Evolutionary conservation across 495 filamentous ascomycete genomes (phyloP).

Genomic region (Hypoxylon perforatum): DNA sequence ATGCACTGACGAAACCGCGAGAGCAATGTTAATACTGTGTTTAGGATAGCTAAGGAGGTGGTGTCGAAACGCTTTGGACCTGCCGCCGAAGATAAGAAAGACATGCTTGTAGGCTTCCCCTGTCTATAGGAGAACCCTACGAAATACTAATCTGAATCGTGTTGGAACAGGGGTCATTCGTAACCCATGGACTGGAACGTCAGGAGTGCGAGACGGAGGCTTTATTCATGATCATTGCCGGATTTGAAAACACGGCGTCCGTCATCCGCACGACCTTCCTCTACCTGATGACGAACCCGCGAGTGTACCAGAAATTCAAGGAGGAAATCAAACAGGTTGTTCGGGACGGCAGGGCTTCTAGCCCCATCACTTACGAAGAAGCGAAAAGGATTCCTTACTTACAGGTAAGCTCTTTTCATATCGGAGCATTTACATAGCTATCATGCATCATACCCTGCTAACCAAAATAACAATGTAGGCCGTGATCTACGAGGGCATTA

Average conservation of each 20-base stretch:
- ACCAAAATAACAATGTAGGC: slow-evolving; percentile 17
- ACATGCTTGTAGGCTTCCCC: slow-evolving; percentile 57
- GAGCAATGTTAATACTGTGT: not conserved
- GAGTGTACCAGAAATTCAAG: slow-evolving; percentile 68
- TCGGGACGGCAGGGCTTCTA: slow-evolving; percentile 63
- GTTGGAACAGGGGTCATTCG: slow-evolving; percentile 50
- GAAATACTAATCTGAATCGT: not conserved
- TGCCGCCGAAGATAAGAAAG: slow-evolving; percentile 32
- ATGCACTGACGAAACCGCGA: not conserved
- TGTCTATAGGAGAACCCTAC: too few relatives aligned
- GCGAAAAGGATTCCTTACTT: slow-evolving; percentile 45
- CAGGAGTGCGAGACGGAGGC: slow-evolving; percentile 55
- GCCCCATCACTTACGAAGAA: slow-evolving; percentile 74
- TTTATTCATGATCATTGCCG: slow-evolving; percentile 52
- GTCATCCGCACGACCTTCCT: slow-evolving; percentile 65
- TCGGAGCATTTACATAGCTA: not conserved
- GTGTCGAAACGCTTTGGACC: slow-evolving; percentile 48
- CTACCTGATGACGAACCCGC: slow-evolving; percentile 58
- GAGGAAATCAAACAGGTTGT: slow-evolving; percentile 70
- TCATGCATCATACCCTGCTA: not conserved
- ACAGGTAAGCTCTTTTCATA: slow-evolving; percentile 25
- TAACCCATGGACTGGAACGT: slow-evolving; percentile 52
- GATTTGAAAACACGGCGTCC: slow-evolving; percentile 69
- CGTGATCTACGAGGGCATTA: slow-evolving; percentile 45
- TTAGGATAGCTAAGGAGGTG: slow-evolving; percentile 51